Evolutionary conservation across 805 yeast species (phyloP).

Genomic region (Allodekkera sacchari): DNA sequence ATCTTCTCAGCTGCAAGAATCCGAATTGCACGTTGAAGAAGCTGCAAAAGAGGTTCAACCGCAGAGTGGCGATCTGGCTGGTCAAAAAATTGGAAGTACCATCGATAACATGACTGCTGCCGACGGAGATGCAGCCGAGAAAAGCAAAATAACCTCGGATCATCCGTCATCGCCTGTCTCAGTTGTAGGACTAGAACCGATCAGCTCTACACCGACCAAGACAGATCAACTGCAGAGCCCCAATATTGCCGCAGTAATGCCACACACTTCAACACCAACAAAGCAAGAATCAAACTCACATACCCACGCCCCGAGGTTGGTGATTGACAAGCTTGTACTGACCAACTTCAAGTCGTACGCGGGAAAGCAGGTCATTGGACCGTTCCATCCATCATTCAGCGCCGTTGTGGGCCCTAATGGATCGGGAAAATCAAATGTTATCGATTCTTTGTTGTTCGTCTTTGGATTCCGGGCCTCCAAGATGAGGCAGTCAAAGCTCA

Average conservation of each 20-base stretch:
- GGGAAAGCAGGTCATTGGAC: slow-evolving; percentile 88
- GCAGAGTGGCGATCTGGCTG: too few species aligned
- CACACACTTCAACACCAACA: neutral
- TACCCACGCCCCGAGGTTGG: slow-evolving; percentile 40
- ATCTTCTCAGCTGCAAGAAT: too few species aligned
- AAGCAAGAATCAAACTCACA: too few species aligned
- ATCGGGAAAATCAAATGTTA: slow-evolving; percentile 93
- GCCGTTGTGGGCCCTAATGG: slow-evolving; percentile 99
- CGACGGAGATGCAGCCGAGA: too few species aligned
- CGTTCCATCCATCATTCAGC: slow-evolving; percentile 86
- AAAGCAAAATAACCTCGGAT: too few species aligned
- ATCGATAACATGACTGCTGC: too few species aligned
- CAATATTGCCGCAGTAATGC: neutral
- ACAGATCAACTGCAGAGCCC: slow-evolving; percentile 1
- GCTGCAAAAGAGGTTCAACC: too few species aligned
- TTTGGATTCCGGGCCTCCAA: slow-evolving; percentile 95
- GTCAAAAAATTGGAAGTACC: too few species aligned
- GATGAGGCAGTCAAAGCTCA: slow-evolving; percentile 92
- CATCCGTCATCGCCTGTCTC: too few species aligned
- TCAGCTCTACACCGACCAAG: slow-evolving; percentile 5
- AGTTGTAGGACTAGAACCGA: slow-evolving; percentile 12
- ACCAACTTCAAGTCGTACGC: slow-evolving; percentile 94
- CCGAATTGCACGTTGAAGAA: too few species aligned
- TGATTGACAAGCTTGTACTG: slow-evolving; percentile 64
- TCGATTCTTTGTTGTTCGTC: slow-evolving; percentile 96